phyloP scores from a whole-genome alignment of 2,329 filamentous ascomycete species.

The Penicillium sp. region DNA sequence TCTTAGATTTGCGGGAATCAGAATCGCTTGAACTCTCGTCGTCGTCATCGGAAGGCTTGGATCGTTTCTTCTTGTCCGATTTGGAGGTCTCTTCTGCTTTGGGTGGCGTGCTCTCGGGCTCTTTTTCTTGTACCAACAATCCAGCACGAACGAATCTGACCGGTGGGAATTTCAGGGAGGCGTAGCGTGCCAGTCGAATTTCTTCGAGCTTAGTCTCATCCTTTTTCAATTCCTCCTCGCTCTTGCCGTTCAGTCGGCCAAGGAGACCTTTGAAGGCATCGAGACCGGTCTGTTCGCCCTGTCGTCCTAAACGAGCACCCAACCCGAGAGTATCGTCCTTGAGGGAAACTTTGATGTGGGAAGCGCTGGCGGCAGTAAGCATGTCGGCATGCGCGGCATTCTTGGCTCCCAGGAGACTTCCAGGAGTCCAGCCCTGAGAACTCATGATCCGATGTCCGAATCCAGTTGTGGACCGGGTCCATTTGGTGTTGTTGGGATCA shows the following conservation, averaged over 20 bases:
- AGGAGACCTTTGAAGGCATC: slow-evolving; percentile 84
- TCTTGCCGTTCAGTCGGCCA: slow-evolving; percentile 86
- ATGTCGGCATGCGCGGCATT: slow-evolving; percentile 73
- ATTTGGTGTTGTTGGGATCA: slow-evolving; percentile 95
- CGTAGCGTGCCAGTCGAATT: slow-evolving; percentile 71
- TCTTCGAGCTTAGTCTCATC: slow-evolving; percentile 70
- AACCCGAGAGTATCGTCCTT: slow-evolving; percentile 92
- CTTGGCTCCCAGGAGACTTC: slow-evolving; percentile 76
- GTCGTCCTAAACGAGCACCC: slow-evolving; percentile 74
- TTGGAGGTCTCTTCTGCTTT: slow-evolving; percentile 57
- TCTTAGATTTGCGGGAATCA: slow-evolving; percentile 14
- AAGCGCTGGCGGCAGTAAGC: slow-evolving; percentile 77
- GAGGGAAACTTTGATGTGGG: slow-evolving; percentile 79
- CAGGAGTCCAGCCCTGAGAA: slow-evolving; percentile 87
- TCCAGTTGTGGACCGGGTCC: slow-evolving; percentile 76
- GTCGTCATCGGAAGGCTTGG: slow-evolving; percentile 3
- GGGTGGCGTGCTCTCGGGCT: slow-evolving; percentile 28
- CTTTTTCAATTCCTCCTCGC: slow-evolving; percentile 68
- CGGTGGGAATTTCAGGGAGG: slow-evolving; percentile 72
- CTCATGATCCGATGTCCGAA: slow-evolving; percentile 91
- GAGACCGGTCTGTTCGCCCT: slow-evolving; percentile 75
- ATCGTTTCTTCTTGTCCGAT: slow-evolving; percentile 18
- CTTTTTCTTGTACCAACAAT: slow-evolving; percentile 61
- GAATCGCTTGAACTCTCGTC: slow-evolving; percentile 12
- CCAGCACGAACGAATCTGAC: slow-evolving; percentile 91